Conservation (phyloP, 164 flowering plant species). For the Vitis rotundifolia region DNA sequence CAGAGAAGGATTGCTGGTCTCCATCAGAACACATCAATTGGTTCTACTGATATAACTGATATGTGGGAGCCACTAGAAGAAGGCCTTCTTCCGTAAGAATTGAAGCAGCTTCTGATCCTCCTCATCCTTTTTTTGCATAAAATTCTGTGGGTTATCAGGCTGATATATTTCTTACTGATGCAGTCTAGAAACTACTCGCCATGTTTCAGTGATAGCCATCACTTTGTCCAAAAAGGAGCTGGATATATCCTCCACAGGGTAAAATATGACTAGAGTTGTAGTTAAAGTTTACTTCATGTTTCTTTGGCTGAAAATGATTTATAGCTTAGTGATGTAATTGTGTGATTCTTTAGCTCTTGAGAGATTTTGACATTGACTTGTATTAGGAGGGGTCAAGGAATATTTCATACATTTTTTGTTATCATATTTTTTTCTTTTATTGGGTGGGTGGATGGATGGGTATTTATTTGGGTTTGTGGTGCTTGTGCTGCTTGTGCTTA, state of each 20-base stretch:
- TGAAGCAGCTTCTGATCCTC: not conserved
- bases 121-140: not conserved
- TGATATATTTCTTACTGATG: not conserved
- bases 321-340: not conserved
- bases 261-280: not conserved
- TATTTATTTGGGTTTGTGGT: too few relatives aligned
- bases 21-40: constrained; percentile 34
- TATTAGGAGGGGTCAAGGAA: too few relatives aligned
- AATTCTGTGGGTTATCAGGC: not conserved
- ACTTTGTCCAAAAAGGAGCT: constrained; percentile 38
- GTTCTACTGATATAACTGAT: constrained; percentile 39
- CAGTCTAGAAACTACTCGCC: constrained; percentile 40
- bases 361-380: too few relatives aligned
- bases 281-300: not conserved
- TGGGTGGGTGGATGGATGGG: too few relatives aligned
- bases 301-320: not conserved
- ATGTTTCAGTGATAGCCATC: constrained; percentile 38
- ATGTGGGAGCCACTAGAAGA: constrained; percentile 46
- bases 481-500: too few relatives aligned
- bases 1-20: constrained; percentile 34
- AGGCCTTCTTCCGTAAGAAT: constrained; percentile 42
- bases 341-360: too few relatives aligned
- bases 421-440: too few relatives aligned
- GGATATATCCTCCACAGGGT: constrained; percentile 34
- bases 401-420: too few relatives aligned